Percentiles rank a stretch among this genome's conserved stretches.
Conservation (phyloP, 176 grass and related monocot genomes). For the Aegilops tauschii region DNA sequence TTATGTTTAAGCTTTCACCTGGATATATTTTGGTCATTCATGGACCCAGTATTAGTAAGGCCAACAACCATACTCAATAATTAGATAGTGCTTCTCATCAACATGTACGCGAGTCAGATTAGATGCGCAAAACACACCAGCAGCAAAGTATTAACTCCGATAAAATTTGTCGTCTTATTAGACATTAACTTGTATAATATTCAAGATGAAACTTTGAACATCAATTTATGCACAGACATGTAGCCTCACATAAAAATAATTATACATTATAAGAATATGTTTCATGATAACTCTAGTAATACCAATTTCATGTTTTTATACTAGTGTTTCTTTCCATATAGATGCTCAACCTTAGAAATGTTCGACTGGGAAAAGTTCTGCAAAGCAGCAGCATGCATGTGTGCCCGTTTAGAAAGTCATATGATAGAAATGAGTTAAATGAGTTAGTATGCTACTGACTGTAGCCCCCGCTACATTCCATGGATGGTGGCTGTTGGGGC, state of each 20-base stretch:
- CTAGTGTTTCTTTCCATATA: not conserved
- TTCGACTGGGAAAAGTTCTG: no score
- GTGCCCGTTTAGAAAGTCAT: no score
- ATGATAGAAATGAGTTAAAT: no score
- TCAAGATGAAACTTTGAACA: not conserved
- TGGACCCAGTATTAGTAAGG: slow-evolving; percentile 23
- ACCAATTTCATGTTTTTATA: not conserved
- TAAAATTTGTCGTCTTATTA: not conserved
- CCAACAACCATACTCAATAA: not conserved
- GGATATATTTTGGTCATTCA: slow-evolving; percentile 9
- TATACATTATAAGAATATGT: not conserved
- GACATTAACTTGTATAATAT: not conserved
- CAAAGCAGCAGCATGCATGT: no score
- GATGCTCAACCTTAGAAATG: no score
- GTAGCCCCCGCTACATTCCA: no score
- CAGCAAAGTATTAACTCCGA: not conserved
- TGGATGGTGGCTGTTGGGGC: no score
- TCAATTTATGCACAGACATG: not conserved
- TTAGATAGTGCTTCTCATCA: not conserved
- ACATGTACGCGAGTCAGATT: not conserved
- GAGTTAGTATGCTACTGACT: no score
- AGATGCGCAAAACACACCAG: not conserved
- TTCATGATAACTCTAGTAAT: not conserved
- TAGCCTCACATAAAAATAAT: not conserved
- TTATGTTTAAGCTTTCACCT: slow-evolving; percentile 84